Evolutionary conservation across 495 filamentous ascomycete species (phyloP), one percentile per base, ranked within the genome.

Genomic region (Talaromyces proteolyticus): DNA sequence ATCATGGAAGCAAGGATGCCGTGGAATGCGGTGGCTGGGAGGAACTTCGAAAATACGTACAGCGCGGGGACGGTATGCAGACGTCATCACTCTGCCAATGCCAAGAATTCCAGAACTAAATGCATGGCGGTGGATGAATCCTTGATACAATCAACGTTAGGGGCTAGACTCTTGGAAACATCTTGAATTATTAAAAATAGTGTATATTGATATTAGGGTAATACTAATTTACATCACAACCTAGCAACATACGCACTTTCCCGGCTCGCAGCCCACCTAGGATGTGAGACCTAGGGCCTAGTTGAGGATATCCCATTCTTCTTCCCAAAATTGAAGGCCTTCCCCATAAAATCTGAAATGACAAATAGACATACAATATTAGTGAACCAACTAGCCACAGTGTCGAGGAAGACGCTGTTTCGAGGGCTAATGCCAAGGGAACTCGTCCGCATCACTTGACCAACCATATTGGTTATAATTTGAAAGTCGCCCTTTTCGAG

Each of bases 401-500:
- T 75, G 52, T 75, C 72, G 19, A 62, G 58, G 37, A 75, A 40
- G 17, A 66, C 52, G 40, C 54, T 64, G 54, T 75, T 75, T 47
- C 66, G 57, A 38, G 70, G 72, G 53, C 69, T 73, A 29, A 61
- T 56, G 12, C 72, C 72, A 29, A 75, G 63, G 22, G 72, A 60
- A 18, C 62, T 53, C 36, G 74, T 82, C 49, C 84, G 79, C 81
- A 96, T 84, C 47, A 85, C 51, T 49, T 77, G 59, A 12, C 89
- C 86, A 52, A 71, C 43, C 23, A 84, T 81, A 48, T 78, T 84
- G 16, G 87, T 86, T 4, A 84, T 81, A 34, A 95, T 78, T 55
- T 89, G 66, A 63, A 88, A 87, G 18, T 92, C 75, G 0, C 93
- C 94, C 24, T 67, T 76, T 68, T 98, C 92, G 50, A 98, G 67